These are phyloP conservation scores for Gloeophyllum trabeum DNA, from an alignment of 768 basidiomycete genomes.

Conservation along the genomic window DNA sequence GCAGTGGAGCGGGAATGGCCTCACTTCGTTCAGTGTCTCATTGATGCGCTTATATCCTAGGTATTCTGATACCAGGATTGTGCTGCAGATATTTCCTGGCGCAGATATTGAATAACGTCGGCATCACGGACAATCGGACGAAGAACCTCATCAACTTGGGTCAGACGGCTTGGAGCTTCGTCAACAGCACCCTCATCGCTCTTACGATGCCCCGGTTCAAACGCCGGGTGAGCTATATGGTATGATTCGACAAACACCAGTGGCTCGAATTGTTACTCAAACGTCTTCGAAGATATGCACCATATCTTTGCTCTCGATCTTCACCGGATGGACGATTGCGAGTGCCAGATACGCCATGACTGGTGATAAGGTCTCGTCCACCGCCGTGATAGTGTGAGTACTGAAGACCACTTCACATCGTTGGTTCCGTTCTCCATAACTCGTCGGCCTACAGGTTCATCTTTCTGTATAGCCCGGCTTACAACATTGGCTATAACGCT, in stretches of 20 bases:
- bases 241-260: slow-evolving; percentile 13
- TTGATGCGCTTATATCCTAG: neutral
- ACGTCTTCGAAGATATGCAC: slow-evolving; percentile 26
- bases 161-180: slow-evolving; percentile 40
- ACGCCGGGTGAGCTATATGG: slow-evolving; percentile 38
- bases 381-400: slow-evolving; percentile 38
- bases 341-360: slow-evolving; percentile 34
- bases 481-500: slow-evolving; percentile 1
- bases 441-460: too few relatives aligned
- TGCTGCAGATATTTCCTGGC: slow-evolving; percentile 41
- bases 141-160: slow-evolving; percentile 50
- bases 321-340: slow-evolving; percentile 45
- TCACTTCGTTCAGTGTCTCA: slow-evolving; percentile 16
- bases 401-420: too few relatives aligned
- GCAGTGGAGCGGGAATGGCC: slow-evolving; percentile 19
- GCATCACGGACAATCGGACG: slow-evolving; percentile 24
- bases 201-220: slow-evolving; percentile 34
- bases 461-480: neutral
- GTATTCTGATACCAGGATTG: slow-evolving; percentile 38
- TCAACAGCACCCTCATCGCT: slow-evolving; percentile 42
- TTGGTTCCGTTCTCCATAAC: too few relatives aligned
- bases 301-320: slow-evolving; percentile 29
- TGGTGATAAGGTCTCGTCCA: slow-evolving; percentile 30
- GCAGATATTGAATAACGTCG: slow-evolving; percentile 18
- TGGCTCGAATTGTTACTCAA: neutral